Evolutionary conservation across 2,329 filamentous ascomycete species (phyloP).

Genomic region (Epichloe scottii): DNA sequence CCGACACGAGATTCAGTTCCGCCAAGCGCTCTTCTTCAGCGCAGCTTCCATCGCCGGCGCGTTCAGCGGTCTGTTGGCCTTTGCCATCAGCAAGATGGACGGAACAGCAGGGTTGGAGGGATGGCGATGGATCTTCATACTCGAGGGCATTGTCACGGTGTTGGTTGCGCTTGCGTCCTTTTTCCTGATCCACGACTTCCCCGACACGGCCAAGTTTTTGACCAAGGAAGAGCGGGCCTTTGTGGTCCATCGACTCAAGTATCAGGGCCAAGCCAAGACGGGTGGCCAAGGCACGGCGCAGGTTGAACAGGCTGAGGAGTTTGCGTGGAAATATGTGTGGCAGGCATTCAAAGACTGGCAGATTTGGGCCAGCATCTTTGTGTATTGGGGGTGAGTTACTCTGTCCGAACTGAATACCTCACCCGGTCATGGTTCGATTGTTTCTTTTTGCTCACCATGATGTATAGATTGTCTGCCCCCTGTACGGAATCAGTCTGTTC

Average conservation of each 20-base stretch:
- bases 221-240: slow-evolving; percentile 57
- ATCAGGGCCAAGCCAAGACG: slow-evolving; percentile 36
- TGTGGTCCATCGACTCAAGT: slow-evolving; percentile 56
- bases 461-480: slow-evolving; percentile 33
- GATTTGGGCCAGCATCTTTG: slow-evolving; percentile 48
- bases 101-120: slow-evolving; percentile 46
- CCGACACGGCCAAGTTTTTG: slow-evolving; percentile 65
- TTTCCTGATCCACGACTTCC: slow-evolving; percentile 69
- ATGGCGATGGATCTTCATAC: slow-evolving; percentile 56
- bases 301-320: slow-evolving; percentile 58
- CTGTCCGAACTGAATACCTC: too few relatives aligned
- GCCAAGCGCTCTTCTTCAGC: slow-evolving; percentile 67
- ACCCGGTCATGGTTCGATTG: too few relatives aligned
- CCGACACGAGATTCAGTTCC: slow-evolving; percentile 40
- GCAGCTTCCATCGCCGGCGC: slow-evolving; percentile 69
- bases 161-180: slow-evolving; percentile 54
- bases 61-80: slow-evolving; percentile 61
- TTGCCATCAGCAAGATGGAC: slow-evolving; percentile 57
- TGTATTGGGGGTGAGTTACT: slow-evolving; percentile 46
- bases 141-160: slow-evolving; percentile 59
- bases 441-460: background rate
- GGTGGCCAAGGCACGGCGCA: slow-evolving; percentile 10
- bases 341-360: slow-evolving; percentile 70
- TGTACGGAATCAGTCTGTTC: slow-evolving; percentile 47
- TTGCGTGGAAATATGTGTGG: slow-evolving; percentile 64